These are phyloP conservation scores for Pinus albicaulis DNA, from an alignment of 75 land plant species.

Conservation along the genomic window DNA sequence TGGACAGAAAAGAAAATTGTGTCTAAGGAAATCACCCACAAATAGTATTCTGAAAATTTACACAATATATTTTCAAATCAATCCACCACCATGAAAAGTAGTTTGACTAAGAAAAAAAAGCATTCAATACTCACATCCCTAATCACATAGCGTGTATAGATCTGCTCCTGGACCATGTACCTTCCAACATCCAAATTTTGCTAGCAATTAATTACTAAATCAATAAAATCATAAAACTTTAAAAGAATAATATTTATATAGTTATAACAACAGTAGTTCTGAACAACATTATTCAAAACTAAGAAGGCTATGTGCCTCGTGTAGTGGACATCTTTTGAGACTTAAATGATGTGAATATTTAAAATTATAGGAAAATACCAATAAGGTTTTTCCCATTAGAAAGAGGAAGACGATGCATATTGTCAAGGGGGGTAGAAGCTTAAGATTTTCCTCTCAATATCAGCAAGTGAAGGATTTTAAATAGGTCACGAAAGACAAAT, in stretches of 20 bases:
- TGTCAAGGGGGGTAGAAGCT: too few species aligned
- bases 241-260: neutral
- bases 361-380: too few species aligned
- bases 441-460: too few species aligned
- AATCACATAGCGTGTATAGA: conserved; percentile 80
- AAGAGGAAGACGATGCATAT: too few species aligned
- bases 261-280: neutral
- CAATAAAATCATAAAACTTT: neutral
- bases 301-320: neutral
- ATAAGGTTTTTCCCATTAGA: too few species aligned
- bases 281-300: neutral
- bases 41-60: neutral
- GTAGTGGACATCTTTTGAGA: neutral
- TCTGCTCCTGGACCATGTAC: conserved; percentile 96
- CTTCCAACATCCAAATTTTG: conserved; percentile 19
- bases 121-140: conserved; percentile 54
- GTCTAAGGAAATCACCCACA: neutral
- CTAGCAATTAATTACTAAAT: neutral
- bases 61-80: neutral
- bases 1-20: too few species aligned
- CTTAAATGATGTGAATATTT: neutral
- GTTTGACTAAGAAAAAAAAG: neutral
- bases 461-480: too few species aligned
- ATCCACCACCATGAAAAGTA: neutral
- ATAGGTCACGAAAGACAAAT: too few species aligned